Percentiles rank a stretch among this genome's conserved stretches.
Evolutionary conservation across 257 asterid species (phyloP).

Genomic region (Solanum pimpinellifolium): DNA sequence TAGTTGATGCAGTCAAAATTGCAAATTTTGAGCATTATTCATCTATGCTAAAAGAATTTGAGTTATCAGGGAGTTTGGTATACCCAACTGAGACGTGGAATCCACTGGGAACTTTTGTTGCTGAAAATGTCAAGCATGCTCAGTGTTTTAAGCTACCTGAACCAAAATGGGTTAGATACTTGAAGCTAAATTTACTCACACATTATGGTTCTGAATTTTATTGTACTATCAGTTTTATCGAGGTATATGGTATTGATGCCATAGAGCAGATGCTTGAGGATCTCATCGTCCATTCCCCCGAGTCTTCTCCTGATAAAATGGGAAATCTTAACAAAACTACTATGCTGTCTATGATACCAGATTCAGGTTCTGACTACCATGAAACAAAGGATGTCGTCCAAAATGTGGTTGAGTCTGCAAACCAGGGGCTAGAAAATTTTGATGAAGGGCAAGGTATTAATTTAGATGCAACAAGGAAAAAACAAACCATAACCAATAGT

Average conservation of each 20-base stretch:
- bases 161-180: conserved; percentile 84
- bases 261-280: conserved; percentile 95
- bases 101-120: conserved; percentile 56
- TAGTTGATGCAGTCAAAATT: conserved; percentile 75
- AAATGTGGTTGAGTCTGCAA: conserved; percentile 15
- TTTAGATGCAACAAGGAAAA: conserved; percentile 27
- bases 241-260: conserved; percentile 96
- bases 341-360: conserved; percentile 25
- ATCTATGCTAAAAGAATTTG: conserved; percentile 75
- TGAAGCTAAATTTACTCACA: conserved; percentile 60
- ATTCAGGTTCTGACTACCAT: conserved; percentile 18
- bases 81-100: conserved; percentile 80
- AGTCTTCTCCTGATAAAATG: conserved; percentile 22
- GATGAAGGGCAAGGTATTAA: conserved; percentile 28
- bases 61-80: conserved; percentile 61
- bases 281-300: conserved; percentile 59
- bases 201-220: conserved; percentile 95
- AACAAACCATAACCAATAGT: conserved; percentile 7
- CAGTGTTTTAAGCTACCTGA: conserved; percentile 78
- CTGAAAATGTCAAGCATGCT: conserved; percentile 75
- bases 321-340: conserved; percentile 37
- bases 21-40: conserved; percentile 92
- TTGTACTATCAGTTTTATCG: conserved; percentile 76
- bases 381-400: conserved; percentile 15
- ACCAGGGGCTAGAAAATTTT: conserved; percentile 22